These are phyloP conservation scores for Pythium plurisporium DNA, from an alignment of 352 stramenopile genomes.

Conservation along the genomic window DNA sequence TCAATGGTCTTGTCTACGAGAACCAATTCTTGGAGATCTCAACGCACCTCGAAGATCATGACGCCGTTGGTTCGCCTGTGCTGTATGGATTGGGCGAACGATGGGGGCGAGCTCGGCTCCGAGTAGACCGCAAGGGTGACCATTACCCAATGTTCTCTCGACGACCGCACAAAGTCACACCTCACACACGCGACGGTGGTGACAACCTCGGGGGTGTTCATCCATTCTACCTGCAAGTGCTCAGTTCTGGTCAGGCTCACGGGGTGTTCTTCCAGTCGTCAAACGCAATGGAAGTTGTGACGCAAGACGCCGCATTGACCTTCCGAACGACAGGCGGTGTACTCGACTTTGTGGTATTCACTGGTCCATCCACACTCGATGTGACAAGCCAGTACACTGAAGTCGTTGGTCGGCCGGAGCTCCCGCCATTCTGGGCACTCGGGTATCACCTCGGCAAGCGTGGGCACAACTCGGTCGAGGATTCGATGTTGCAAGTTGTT, in stretches of 20 bases:
- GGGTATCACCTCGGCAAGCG: constrained; percentile 74
- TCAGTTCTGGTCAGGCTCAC: constrained; percentile 42
- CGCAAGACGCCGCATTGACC: constrained; percentile 55
- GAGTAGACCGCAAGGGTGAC: constrained; percentile 39
- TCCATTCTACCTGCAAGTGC: constrained; percentile 69
- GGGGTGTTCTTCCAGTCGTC: constrained; percentile 77
- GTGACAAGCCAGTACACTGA: constrained; percentile 72
- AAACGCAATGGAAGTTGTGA: constrained; percentile 85
- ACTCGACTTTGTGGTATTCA: constrained; percentile 78
- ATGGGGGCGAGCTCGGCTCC: constrained; percentile 34
- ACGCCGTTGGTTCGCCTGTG: constrained; percentile 19
- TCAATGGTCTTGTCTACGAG: constrained; percentile 72
- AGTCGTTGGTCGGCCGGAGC: constrained; percentile 63
- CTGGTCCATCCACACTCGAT: constrained; percentile 44
- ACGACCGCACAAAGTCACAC: neutral
- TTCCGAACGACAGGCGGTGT: constrained; percentile 79
- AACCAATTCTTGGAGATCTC: constrained; percentile 88
- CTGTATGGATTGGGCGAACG: constrained; percentile 80
- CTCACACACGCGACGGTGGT: constrained; percentile 32
- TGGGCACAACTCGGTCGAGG: constrained; percentile 34
- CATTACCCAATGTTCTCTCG: constrained; percentile 66
- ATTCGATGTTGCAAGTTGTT: constrained; percentile 29
- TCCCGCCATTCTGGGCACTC: constrained; percentile 84
- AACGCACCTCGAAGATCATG: constrained; percentile 40
- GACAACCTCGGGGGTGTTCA: constrained; percentile 81